phyloP scores from a whole-genome alignment of 2,329 filamentous ascomycete species.

The Ophiostoma sp. region DNA sequence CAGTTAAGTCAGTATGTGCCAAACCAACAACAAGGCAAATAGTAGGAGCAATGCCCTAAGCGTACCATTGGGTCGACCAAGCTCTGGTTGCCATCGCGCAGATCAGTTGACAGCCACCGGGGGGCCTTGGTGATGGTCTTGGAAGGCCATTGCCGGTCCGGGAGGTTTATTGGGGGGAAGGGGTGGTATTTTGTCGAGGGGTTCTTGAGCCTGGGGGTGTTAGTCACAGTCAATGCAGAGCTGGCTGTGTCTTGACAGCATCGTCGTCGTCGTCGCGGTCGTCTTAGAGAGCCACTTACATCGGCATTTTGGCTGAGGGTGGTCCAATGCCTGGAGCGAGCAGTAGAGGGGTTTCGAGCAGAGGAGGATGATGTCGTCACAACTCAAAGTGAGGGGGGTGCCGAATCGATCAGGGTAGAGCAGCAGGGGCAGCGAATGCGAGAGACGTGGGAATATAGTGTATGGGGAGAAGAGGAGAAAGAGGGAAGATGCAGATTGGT shows the following conservation, averaged over 20 bases:
- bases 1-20: background rate
- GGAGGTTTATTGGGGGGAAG: conserved; percentile 62
- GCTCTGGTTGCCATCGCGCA: conserved; percentile 91
- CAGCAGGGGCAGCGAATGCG: background rate
- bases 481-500: background rate
- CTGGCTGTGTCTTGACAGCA: background rate
- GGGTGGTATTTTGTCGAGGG: conserved; percentile 71
- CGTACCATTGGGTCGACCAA: conserved; percentile 86
- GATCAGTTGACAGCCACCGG: conserved; percentile 82
- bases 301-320: conserved; percentile 20
- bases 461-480: background rate
- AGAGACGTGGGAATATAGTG: background rate
- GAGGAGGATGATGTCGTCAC: conserved; percentile 13
- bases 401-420: background rate
- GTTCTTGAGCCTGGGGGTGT: conserved; percentile 59
- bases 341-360: background rate
- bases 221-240: conserved; percentile 1
- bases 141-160: conserved; percentile 75
- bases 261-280: background rate
- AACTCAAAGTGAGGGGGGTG: background rate
- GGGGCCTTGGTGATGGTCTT: conserved; percentile 79
- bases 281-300: conserved; percentile 17
- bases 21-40: background rate
- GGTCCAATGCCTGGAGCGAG: conserved; percentile 13
- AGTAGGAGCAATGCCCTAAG: conserved; percentile 14